These are phyloP conservation scores for Mediolabrus comicus DNA, from an alignment of 108 stramenopile species.

Conservation along the genomic window DNA sequence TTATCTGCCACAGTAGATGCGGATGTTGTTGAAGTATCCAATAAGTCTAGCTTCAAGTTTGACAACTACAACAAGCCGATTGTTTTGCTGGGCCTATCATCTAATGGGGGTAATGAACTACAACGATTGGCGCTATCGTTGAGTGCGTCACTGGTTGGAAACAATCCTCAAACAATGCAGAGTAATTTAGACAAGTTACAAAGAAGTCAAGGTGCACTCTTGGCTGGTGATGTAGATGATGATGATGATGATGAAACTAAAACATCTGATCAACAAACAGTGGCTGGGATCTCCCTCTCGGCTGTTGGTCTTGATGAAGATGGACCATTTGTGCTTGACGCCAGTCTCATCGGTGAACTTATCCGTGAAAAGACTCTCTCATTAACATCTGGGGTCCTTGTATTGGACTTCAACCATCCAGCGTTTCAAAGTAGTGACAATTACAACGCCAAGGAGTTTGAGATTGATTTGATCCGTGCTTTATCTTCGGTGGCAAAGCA, in stretches of 20 bases:
- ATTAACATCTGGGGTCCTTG: conserved; percentile 51
- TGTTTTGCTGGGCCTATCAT: conserved; percentile 66
- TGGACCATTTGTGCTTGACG: conserved; percentile 38
- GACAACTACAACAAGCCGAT: conserved; percentile 77
- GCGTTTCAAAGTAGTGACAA: conserved; percentile 11
- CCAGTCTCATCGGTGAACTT: conserved; percentile 24
- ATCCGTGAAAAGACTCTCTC: conserved; percentile 24
- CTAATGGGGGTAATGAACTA: conserved; percentile 61
- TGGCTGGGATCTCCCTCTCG: conserved; percentile 41
- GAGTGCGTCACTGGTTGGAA: conserved; percentile 26
- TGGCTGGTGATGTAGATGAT: conserved; percentile 28
- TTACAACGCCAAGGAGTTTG: conserved; percentile 26
- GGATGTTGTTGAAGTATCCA: neutral
- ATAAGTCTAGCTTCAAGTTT: conserved; percentile 39
- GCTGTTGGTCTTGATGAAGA: conserved; percentile 41
- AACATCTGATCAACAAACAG: neutral
- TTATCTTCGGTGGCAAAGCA: conserved; percentile 40
- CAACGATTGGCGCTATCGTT: conserved; percentile 64
- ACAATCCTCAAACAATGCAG: conserved; percentile 2
- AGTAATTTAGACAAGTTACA: conserved; percentile 26
- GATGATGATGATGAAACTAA: conserved; percentile 1
- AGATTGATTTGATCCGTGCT: conserved; percentile 33
- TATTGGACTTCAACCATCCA: conserved; percentile 63
- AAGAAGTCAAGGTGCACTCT: conserved; percentile 33
- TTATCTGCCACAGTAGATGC: conserved; percentile 2